Evolutionary conservation across 257 asterid species (phyloP), one percentile per base, ranked within the genome.

Genomic region (Ballota nigra): DNA sequence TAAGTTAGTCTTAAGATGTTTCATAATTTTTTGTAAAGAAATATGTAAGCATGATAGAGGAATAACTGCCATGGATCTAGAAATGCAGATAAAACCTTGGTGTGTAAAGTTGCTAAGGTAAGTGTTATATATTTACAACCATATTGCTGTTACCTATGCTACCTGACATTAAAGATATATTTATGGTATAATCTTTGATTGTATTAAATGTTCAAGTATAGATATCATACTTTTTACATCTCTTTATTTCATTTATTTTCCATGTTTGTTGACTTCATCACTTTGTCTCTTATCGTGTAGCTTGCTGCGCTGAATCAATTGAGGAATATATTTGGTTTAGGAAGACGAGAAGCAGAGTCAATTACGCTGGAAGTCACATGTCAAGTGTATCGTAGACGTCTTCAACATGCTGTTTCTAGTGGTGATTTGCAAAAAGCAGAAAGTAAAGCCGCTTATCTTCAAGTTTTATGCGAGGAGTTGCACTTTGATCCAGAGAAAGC

Each of bases 401-500:
- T 95, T 75, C 89, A 96, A 78, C 94, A 88, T 53, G 96, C 97
- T 77, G 99, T 92, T 60, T 80, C 98, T 59, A 82, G 91, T 76
- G 99, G 99, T 26, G 87, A 87, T 47, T 79, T 95, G 79, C 80
- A 61, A 31, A 87, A 85, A 45, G 84, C 96, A 12, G 92, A 87
- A 36, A 95, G 99, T 83, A 95, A 95, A 87, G 99, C 99, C 71
- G 91, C 93, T 71, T 84, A 84, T 84, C 99, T 95, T 83, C 99
- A 95, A 78, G 82, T 77, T 70, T 88, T 95, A 31, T 95, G 99
- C 59, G 99, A 95, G 80, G 97, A 95, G 80, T 83, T 92, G 83
- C 86, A 84, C 66, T 89, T 95, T 76, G 96, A 92, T 85, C 93
- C 97, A 1, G 88, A 89, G 79, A 92, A 88, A 81, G 99, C 99